Evolutionary conservation across 768 basidiomycete genomes (phyloP).

Genomic region (Leccinum longicurvipes): DNA sequence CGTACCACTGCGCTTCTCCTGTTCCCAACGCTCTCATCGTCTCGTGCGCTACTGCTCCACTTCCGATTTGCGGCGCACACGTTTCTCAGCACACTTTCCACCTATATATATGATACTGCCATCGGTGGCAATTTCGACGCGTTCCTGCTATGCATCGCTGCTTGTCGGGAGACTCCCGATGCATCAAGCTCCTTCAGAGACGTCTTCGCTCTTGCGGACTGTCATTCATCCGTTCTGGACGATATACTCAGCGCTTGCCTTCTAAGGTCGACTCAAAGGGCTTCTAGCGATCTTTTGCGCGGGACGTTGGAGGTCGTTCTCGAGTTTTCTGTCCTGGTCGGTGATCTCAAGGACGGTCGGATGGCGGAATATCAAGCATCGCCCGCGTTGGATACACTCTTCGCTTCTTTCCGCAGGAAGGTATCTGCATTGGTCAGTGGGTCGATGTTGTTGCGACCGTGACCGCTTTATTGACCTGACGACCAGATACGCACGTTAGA

Average conservation of each 20-base stretch:
- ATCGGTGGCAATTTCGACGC: conserved; percentile 74
- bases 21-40: conserved; percentile 55
- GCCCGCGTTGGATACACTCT: conserved; percentile 51
- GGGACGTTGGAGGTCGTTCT: conserved; percentile 62
- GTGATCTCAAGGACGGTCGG: conserved; percentile 51
- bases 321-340: conserved; percentile 62
- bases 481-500: conserved; percentile 54
- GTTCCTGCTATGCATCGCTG: conserved; percentile 49
- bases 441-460: not conserved
- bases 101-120: conserved; percentile 78
- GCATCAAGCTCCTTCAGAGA: conserved; percentile 47
- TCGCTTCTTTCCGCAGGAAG: conserved; percentile 49
- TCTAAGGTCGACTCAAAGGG: conserved; percentile 62
- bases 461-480: not conserved
- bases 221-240: conserved; percentile 68
- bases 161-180: conserved; percentile 22
- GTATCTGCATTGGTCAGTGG: conserved; percentile 56
- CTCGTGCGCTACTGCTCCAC: conserved; percentile 54
- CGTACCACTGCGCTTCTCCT: conserved; percentile 40
- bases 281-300: conserved; percentile 61
- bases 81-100: conserved; percentile 63
- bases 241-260: conserved; percentile 75
- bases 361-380: conserved; percentile 67
- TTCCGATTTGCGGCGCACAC: conserved; percentile 73
- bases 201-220: conserved; percentile 65